Evolutionary conservation across 225 moss, liverwort and hornwort species (phyloP).

Genomic region (Straminergon stramineum): DNA sequence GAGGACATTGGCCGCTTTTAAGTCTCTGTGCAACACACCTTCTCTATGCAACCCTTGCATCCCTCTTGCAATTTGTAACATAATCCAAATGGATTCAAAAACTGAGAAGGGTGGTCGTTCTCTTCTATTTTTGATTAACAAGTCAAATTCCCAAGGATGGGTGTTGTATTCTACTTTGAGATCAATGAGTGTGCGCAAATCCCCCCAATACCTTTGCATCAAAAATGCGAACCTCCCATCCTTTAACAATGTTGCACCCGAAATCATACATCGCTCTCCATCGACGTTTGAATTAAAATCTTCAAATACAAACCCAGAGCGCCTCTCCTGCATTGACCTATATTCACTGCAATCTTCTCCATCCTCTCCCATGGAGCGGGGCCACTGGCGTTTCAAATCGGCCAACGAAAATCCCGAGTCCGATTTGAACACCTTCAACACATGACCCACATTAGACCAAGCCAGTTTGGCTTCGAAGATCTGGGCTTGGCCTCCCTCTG

Average conservation of each 20-base stretch:
- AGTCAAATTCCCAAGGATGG: background rate
- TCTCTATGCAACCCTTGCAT: background rate
- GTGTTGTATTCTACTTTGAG: background rate
- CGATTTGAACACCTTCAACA: too few species aligned
- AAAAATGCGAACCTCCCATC: background rate
- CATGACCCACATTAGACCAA: too few species aligned
- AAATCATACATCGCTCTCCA: rapidly evolving
- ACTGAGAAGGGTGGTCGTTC: background rate
- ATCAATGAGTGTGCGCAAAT: background rate
- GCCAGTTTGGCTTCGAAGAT: too few species aligned
- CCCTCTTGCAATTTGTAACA: rapidly evolving
- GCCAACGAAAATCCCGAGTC: too few species aligned
- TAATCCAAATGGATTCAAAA: rapidly evolving
- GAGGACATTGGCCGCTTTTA: background rate
- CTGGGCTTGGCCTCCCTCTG: too few species aligned
- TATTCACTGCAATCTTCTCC: too few species aligned
- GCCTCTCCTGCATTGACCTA: background rate
- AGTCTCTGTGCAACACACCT: background rate
- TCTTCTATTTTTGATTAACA: background rate
- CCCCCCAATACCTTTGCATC: background rate
- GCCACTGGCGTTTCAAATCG: too few species aligned
- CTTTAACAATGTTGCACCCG: background rate
- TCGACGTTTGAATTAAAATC: rapidly evolving
- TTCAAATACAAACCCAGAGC: background rate
- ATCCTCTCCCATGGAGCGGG: too few species aligned